These are phyloP conservation scores for Caryopteris hybrid DNA, from an alignment of 305 asterid genomes.

Conservation along the genomic window DNA sequence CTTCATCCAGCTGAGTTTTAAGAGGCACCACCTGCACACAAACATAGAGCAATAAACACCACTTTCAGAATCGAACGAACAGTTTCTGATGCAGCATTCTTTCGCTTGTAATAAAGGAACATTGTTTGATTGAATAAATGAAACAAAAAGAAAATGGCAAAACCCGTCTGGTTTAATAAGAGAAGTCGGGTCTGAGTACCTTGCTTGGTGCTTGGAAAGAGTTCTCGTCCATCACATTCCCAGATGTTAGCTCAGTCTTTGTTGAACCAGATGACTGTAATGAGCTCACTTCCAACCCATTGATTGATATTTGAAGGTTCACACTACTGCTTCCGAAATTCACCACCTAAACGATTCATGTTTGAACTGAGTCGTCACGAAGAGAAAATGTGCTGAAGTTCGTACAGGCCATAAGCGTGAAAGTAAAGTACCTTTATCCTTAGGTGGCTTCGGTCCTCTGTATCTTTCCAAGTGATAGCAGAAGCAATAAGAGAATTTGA, in stretches of 20 bases:
- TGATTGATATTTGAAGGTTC: slow-evolving; percentile 43
- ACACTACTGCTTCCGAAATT: slow-evolving; percentile 55
- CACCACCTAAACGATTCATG: slow-evolving; percentile 52
- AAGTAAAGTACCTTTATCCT: slow-evolving; percentile 51
- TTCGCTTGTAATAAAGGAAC: neutral
- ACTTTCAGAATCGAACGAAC: neutral
- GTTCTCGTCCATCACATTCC: slow-evolving; percentile 67
- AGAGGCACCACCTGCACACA: slow-evolving; percentile 52
- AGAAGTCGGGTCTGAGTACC: slow-evolving; percentile 30
- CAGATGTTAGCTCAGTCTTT: slow-evolving; percentile 54
- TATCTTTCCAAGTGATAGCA: slow-evolving; percentile 63
- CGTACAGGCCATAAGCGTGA: neutral
- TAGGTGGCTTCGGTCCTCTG: slow-evolving; percentile 40
- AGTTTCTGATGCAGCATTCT: neutral
- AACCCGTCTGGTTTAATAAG: neutral
- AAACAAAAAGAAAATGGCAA: neutral
- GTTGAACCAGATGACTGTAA: slow-evolving; percentile 36
- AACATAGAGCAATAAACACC: neutral
- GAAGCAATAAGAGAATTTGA: slow-evolving; percentile 64
- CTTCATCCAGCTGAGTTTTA: slow-evolving; percentile 32
- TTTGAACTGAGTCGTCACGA: neutral
- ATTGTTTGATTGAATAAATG: neutral
- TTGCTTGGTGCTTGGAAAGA: slow-evolving; percentile 63
- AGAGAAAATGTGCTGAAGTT: neutral
- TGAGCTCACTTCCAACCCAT: slow-evolving; percentile 44